These are phyloP conservation scores for Tylopilus balloui DNA, from an alignment of 768 basidiomycete genomes.

Conservation along the genomic window DNA sequence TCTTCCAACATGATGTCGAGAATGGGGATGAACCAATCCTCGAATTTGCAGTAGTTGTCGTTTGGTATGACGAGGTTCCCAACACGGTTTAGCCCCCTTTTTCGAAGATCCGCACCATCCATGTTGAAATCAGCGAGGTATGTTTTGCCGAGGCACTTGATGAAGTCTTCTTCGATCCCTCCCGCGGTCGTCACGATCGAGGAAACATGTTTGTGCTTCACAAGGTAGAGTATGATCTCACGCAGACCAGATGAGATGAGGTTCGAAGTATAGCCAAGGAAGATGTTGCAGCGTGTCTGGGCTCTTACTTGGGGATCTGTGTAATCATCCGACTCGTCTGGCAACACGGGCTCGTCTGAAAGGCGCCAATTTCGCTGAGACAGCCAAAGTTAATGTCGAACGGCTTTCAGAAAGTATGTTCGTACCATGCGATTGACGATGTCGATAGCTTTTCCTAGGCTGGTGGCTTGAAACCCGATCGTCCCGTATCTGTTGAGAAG, in stretches of 20 bases:
- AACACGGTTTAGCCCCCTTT: conserved; percentile 92
- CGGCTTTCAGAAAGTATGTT: background rate
- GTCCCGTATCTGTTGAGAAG: conserved; percentile 78
- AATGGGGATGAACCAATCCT: conserved; percentile 98
- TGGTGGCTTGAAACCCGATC: conserved; percentile 98
- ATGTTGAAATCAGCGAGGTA: conserved; percentile 92
- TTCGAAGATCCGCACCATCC: conserved; percentile 83
- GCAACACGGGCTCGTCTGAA: conserved; percentile 72
- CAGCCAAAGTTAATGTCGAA: background rate
- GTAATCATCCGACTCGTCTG: conserved; percentile 69
- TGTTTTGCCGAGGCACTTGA: conserved; percentile 97
- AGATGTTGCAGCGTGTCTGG: conserved; percentile 77
- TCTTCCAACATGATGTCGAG: conserved; percentile 87
- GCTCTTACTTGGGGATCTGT: conserved; percentile 55
- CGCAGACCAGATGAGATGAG: conserved; percentile 96
- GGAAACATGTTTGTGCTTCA: conserved; percentile 86
- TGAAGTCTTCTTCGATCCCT: conserved; percentile 98
- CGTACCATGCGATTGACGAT: conserved; percentile 91
- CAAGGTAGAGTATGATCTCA: conserved; percentile 87
- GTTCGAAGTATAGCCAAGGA: conserved; percentile 98
- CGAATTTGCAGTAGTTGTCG: conserved; percentile 98
- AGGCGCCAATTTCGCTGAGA: conserved; percentile 81
- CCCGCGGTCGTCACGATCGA: conserved; percentile 96
- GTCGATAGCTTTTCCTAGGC: conserved; percentile 80
- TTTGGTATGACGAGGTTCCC: conserved; percentile 96